Evolutionary conservation across 176 grass and related monocot genomes (phyloP).

Genomic region (Hordeum vulgare): DNA sequence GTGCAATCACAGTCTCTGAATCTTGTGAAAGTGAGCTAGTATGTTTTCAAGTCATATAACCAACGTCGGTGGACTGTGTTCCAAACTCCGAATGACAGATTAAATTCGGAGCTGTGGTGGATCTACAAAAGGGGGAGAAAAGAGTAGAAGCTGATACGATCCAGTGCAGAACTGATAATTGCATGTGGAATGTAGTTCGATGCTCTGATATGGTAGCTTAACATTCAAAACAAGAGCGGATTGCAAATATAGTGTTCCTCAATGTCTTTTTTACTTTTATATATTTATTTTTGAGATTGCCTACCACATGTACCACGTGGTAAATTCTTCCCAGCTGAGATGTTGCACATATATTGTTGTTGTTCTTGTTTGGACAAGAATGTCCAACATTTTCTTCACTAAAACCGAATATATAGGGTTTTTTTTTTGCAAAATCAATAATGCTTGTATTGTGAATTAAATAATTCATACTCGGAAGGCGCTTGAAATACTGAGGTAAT

Average conservation of each 20-base stretch:
- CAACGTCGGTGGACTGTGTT: background rate
- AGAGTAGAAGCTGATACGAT: background rate
- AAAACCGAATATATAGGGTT: too few relatives aligned
- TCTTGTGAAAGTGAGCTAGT: background rate
- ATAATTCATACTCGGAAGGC: too few relatives aligned
- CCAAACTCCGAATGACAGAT: background rate
- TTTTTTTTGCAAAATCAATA: too few relatives aligned
- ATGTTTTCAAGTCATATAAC: background rate
- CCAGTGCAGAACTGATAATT: background rate
- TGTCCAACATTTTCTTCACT: too few relatives aligned
- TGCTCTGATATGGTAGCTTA: background rate
- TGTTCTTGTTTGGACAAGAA: too few relatives aligned
- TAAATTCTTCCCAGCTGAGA: too few relatives aligned
- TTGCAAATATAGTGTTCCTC: background rate
- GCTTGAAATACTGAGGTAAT: too few relatives aligned
- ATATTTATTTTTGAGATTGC: too few relatives aligned
- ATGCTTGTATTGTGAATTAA: too few relatives aligned
- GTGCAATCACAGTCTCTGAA: conserved; percentile 16
- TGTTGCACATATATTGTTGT: too few relatives aligned
- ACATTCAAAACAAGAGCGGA: background rate
- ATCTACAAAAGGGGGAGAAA: background rate
- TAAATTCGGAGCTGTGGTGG: background rate
- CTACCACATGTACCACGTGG: too few relatives aligned
- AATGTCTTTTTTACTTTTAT: too few relatives aligned
- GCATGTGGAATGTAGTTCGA: background rate